phyloP scores from a whole-genome alignment of 192 early-diverging fungal genomes.

The Piromyces finnis region DNA sequence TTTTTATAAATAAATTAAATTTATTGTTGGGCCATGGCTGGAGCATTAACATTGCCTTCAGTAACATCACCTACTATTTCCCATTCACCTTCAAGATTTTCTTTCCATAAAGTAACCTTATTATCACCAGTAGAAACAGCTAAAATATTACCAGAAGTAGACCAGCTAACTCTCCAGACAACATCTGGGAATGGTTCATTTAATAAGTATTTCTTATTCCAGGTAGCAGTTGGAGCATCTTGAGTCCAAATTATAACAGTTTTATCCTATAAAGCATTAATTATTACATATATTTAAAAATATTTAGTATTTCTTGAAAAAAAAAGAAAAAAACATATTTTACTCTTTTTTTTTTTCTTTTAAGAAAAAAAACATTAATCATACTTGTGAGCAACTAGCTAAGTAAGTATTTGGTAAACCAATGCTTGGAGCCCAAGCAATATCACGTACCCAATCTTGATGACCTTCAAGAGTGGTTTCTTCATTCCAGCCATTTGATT shows the following conservation, averaged over 20 bases:
- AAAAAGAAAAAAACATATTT: too few relatives aligned
- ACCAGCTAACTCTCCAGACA: conserved; percentile 98
- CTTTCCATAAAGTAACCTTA: conserved; percentile 92
- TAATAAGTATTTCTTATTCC: conserved; percentile 55
- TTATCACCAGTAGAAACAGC: conserved; percentile 95
- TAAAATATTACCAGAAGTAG: conserved; percentile 78
- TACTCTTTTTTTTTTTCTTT: background rate
- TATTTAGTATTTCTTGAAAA: too few relatives aligned
- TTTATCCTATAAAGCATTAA: conserved; percentile 82
- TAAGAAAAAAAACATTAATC: background rate
- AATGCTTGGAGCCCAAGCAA: conserved; percentile 89
- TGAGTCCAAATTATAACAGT: conserved; percentile 92
- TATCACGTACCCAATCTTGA: conserved; percentile 94
- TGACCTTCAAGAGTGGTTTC: conserved; percentile 72
- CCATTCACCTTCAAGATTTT: conserved; percentile 82
- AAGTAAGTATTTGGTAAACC: conserved; percentile 77
- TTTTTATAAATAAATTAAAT: too few relatives aligned
- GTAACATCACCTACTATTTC: conserved; percentile 9
- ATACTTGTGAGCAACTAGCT: conserved; percentile 79
- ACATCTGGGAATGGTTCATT: conserved; percentile 80
- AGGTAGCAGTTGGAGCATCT: conserved; percentile 42
- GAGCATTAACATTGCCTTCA: too few relatives aligned
- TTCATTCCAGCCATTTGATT: conserved; percentile 38
- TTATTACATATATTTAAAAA: too few relatives aligned
- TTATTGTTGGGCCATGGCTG: too few relatives aligned